These are phyloP conservation scores for Vitellaria paradoxa DNA, from an alignment of 179 eudicot species.

Conservation along the genomic window DNA sequence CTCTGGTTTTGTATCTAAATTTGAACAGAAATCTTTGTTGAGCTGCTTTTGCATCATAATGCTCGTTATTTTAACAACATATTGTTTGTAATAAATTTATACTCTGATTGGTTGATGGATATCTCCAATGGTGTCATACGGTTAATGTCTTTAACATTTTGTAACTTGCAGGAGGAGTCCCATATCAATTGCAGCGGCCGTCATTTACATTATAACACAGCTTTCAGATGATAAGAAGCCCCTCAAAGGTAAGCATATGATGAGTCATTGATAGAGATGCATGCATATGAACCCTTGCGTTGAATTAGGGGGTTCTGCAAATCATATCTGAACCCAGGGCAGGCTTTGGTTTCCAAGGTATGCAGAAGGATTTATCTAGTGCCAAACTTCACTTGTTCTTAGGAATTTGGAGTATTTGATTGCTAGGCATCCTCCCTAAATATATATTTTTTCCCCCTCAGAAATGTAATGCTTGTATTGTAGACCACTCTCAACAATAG, in stretches of 20 bases:
- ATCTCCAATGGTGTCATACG: neutral
- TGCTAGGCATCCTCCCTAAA: too few relatives aligned
- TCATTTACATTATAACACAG: constrained; percentile 61
- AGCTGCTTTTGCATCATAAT: neutral
- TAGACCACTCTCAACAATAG: too few relatives aligned
- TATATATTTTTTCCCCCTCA: too few relatives aligned
- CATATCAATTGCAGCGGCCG: constrained; percentile 77
- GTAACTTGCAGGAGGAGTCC: constrained; percentile 65
- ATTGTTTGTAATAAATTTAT: neutral
- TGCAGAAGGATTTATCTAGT: neutral
- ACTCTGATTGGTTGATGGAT: neutral
- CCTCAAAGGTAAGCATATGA: constrained; percentile 37
- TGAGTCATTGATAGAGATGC: neutral
- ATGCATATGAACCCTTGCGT: neutral
- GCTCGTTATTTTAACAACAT: neutral
- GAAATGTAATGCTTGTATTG: too few relatives aligned
- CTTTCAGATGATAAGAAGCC: constrained; percentile 50
- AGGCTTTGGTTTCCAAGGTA: neutral
- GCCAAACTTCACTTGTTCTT: neutral
- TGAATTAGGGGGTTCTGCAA: neutral
- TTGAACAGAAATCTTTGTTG: neutral
- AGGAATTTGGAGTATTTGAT: too few relatives aligned
- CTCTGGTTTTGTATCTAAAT: neutral
- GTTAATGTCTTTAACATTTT: neutral
- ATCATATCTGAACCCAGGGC: neutral